Evolutionary conservation across 2,329 filamentous ascomycete species (phyloP).

Genomic region (Arthrobotrys iridis): DNA sequence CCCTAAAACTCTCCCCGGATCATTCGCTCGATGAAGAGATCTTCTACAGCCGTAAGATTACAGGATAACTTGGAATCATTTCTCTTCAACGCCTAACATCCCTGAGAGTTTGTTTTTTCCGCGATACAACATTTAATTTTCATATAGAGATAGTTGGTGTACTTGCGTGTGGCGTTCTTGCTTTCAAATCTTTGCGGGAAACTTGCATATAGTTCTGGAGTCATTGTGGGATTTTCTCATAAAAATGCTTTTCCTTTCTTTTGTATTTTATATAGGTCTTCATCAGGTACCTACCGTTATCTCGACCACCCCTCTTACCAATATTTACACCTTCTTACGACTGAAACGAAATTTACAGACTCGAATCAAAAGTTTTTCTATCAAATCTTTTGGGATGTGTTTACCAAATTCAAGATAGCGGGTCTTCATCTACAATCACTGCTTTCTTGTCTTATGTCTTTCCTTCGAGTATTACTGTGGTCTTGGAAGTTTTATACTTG

Average conservation of each 20-base stretch:
- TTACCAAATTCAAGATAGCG: no score
- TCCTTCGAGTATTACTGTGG: no score
- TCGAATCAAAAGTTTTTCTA: neutral
- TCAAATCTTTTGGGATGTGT: no score
- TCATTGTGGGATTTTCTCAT: neutral
- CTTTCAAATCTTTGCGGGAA: neutral
- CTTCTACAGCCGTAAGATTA: neutral
- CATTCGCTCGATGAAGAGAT: neutral
- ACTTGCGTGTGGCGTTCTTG: conserved; percentile 10
- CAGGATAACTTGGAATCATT: conserved; percentile 5
- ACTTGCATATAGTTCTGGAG: conserved; percentile 13
- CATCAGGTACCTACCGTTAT: neutral
- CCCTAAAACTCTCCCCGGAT: neutral
- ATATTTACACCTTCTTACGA: neutral
- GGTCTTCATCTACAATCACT: no score
- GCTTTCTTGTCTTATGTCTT: no score
- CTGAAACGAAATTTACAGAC: neutral
- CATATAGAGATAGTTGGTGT: neutral
- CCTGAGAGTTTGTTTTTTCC: neutral
- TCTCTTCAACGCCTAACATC: neutral
- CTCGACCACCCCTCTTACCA: no score
- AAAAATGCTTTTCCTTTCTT: neutral
- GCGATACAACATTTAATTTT: conserved; percentile 11
- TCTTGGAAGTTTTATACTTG: neutral
- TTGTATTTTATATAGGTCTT: neutral